Base-by-base conservation (phyloP, 2,329 filamentous ascomycete species). In the Paecilomyces fulvus region DNA sequence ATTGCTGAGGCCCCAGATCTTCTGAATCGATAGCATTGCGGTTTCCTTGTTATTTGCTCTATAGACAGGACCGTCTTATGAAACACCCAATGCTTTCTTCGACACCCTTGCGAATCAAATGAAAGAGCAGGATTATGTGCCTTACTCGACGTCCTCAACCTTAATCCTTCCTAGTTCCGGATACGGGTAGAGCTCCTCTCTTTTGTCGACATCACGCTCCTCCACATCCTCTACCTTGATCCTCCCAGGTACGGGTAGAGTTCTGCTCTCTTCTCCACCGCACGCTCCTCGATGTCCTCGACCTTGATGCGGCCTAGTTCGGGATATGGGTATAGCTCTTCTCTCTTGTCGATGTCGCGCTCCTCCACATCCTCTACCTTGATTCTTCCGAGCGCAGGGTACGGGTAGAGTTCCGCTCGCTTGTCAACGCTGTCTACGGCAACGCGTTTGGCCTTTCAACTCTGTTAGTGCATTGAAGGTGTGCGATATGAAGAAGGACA, bases 251-350 rank as follows among this genome's bases (percentile, higher is more conserved):
- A 43, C 3, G 33, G 33, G 33, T 17, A 43, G 6, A 43, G 33
- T 12, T 43, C 33, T 12, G 4, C 17, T 43, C 33, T 12, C 10
- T 17, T 43, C 4, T 43, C 17, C 6, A 17, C 4, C 4, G 5
- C 33, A 5, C 33, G 33, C 9, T 17, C 25, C 25, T 54, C 37
- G 12, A 48, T 30, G 31, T 52, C 53, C 1, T 55, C 53, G 11
- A 57, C 56, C 28, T 52, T 49, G 30, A 57, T 57, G 1, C 33
- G 30, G 0, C 56, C 53, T 4, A 57, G 53, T 10, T 53, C 53
- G 3, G 53, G 56, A 14, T 6, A 14, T 0, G 52, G 56, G 1
- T 57, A 55, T 1, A 57, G 17, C 37, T 57, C 56, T 2, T 37
- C 33, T 1, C 49, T 25, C 17, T 57, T 55, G 2, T 49, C 46